Conservation (phyloP, 345 rosid genomes). For the Boechera divaricarpa region DNA sequence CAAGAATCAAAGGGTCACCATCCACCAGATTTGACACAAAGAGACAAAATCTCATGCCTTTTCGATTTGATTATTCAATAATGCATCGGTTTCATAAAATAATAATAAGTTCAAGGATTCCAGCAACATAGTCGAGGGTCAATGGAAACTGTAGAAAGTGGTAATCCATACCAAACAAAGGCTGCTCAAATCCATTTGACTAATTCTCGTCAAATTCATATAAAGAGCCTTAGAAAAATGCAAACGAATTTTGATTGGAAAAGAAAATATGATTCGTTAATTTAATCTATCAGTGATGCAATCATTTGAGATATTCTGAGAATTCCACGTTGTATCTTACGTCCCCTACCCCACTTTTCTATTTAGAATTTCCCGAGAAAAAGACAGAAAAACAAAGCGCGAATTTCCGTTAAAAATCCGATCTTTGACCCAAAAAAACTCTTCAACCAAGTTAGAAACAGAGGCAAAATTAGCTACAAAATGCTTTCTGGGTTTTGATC, state of each 20-base stretch:
- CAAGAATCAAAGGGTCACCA: conserved; percentile 12
- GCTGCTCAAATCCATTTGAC: conserved; percentile 32
- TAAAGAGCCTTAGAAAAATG: conserved; percentile 17
- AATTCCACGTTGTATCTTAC: conserved; percentile 25
- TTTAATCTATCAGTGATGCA: conserved; percentile 21
- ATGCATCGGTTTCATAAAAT: conserved; percentile 17
- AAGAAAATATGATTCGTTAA: neutral
- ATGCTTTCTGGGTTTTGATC: neutral
- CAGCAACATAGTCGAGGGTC: conserved; percentile 21
- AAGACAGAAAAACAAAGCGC: neutral
- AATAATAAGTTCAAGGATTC: neutral
- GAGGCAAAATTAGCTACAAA: neutral
- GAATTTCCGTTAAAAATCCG: conserved; percentile 19
- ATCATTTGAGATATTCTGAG: conserved; percentile 11
- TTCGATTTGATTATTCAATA: conserved; percentile 21
- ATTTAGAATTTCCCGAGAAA: conserved; percentile 25
- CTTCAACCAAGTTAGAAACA: neutral
- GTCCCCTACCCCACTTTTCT: conserved; percentile 20
- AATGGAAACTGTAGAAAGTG: conserved; percentile 31
- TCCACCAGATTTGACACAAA: conserved; percentile 13
- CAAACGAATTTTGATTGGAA: conserved; percentile 12
- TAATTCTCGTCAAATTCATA: conserved; percentile 19
- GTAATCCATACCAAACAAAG: conserved; percentile 25
- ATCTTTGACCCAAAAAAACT: conserved; percentile 22
- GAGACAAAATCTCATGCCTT: conserved; percentile 24